Evolutionary conservation across 2,329 filamentous ascomycete genomes (phyloP).

Genomic region (Leptographium procerum): DNA sequence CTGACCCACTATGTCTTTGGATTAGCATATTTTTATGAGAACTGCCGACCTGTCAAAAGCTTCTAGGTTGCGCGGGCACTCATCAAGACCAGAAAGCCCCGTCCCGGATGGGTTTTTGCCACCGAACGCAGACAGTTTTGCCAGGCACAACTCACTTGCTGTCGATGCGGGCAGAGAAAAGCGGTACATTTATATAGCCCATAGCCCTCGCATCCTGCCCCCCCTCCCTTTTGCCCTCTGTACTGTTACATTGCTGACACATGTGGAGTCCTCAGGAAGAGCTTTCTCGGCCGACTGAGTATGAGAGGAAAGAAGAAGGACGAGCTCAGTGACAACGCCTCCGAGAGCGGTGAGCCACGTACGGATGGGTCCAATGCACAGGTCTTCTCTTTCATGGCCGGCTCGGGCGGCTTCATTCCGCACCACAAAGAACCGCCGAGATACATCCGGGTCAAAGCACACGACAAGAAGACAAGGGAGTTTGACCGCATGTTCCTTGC

Average conservation of each 20-base stretch:
- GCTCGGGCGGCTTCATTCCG: conserved; percentile 65
- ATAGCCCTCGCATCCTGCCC: too few relatives aligned
- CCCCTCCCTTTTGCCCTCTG: neutral
- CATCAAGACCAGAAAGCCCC: conserved; percentile 38
- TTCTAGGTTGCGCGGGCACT: conserved; percentile 39
- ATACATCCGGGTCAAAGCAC: conserved; percentile 75
- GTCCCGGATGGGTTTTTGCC: conserved; percentile 12
- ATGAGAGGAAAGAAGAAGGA: conserved; percentile 62
- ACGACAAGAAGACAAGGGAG: conserved; percentile 69
- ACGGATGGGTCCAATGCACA: conserved; percentile 74
- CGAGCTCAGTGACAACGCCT: conserved; percentile 52
- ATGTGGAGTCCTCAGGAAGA: conserved; percentile 48
- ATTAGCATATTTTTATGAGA: conserved; percentile 51
- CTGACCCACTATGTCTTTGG: neutral
- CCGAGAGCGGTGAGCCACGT: conserved; percentile 54
- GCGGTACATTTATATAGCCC: conserved; percentile 24
- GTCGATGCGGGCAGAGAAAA: conserved; percentile 50
- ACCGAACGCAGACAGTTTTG: conserved; percentile 27
- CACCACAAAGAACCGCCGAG: conserved; percentile 79
- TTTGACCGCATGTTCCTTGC: conserved; percentile 86
- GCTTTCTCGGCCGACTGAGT: conserved; percentile 72
- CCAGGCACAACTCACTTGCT: conserved; percentile 16
- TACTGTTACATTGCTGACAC: neutral
- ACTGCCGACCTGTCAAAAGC: conserved; percentile 50
- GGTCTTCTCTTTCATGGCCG: conserved; percentile 68